These are phyloP conservation scores for Chlamydomonas incerta DNA, from an alignment of 139 green algal genomes.

Conservation along the genomic window DNA sequence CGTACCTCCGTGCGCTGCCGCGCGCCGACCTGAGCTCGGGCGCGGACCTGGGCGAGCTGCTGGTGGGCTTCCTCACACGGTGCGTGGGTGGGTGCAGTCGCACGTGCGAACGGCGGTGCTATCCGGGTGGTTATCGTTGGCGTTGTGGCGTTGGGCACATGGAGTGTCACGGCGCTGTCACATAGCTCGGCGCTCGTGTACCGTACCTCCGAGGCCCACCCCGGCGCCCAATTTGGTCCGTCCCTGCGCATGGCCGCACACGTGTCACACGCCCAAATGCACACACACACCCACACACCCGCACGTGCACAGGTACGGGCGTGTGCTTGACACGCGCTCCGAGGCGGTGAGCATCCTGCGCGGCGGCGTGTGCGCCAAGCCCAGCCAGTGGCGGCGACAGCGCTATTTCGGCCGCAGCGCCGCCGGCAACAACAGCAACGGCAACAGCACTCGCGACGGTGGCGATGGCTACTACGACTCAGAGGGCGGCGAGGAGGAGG, in stretches of 20 bases:
- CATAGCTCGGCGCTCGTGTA: too few relatives aligned
- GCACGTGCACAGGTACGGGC: not conserved
- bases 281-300: not conserved
- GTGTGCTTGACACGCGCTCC: constrained; percentile 52
- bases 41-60: constrained; percentile 69
- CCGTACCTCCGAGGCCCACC: too few relatives aligned
- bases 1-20: not conserved
- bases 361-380: constrained; percentile 70
- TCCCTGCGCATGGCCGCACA: too few relatives aligned
- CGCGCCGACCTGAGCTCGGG: not conserved
- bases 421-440: not conserved
- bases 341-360: constrained; percentile 68
- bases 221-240: too few relatives aligned
- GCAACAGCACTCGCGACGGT: not conserved
- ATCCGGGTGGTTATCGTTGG: too few relatives aligned
- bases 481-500: too few relatives aligned
- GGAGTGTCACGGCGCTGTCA: too few relatives aligned
- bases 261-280: not conserved
- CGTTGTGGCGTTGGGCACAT: too few relatives aligned
- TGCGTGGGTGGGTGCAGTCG: constrained; percentile 25
- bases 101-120: too few relatives aligned
- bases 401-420: not conserved
- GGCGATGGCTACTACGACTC: not conserved
- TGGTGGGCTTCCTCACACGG: constrained; percentile 70
- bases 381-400: constrained; percentile 46